Conservation (phyloP, 2,329 filamentous ascomycete genomes). For the Penicillium sp. region DNA sequence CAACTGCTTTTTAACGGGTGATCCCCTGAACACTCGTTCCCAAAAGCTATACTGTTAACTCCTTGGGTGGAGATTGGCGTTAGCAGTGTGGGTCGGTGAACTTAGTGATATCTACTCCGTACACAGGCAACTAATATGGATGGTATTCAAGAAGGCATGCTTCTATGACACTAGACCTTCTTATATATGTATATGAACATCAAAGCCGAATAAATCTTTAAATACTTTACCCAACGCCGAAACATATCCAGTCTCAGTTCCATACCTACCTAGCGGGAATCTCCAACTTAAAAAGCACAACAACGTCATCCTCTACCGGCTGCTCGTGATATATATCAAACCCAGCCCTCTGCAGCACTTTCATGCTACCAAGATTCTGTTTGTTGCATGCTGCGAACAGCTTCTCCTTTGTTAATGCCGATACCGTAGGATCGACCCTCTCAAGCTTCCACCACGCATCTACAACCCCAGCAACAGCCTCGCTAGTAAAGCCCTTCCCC, state of each 20-base stretch:
- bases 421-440: background rate
- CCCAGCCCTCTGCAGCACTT: constrained; percentile 20
- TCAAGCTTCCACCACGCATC: constrained; percentile 27
- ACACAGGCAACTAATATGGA: no score
- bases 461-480: constrained; percentile 24
- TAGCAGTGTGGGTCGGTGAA: no score
- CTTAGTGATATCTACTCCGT: no score
- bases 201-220: no score
- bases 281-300: constrained; percentile 15
- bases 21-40: no score
- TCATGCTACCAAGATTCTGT: constrained; percentile 21
- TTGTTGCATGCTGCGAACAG: constrained; percentile 21
- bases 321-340: constrained; percentile 17
- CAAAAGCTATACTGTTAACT: no score
- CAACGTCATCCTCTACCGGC: constrained; percentile 15
- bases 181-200: no score
- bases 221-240: no score
- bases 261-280: background rate
- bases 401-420: constrained; percentile 5
- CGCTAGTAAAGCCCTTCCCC: constrained; percentile 26
- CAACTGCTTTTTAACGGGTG: no score
- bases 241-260: background rate
- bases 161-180: no score
- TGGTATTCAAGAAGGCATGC: no score
- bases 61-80: no score